Base-by-base conservation (phyloP, 257 asterid genomes). In the Salvia rosmarinus region DNA sequence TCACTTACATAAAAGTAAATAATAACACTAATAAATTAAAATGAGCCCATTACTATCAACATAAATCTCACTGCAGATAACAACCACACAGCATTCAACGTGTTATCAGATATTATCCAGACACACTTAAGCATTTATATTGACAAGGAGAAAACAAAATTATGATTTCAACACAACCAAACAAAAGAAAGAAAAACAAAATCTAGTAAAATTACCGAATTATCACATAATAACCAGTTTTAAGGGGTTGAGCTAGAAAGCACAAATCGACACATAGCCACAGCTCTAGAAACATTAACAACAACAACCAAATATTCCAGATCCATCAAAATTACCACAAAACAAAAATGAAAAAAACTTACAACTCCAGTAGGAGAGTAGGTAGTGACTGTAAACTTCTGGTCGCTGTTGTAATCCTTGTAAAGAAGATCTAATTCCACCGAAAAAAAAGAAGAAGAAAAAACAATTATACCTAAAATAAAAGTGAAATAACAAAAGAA, bases 341-440 rank as follows among this genome's bases (percentile, higher is more conserved):
- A 16, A 61, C 17, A 43, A 28, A 37, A 25, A 37, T 2, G 37
- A 63, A 43, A 71, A n/a, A 32, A 72, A 76, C 95, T 87, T 77
- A 90, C 96, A 70, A 90, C 93, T 81, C 96, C 96, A 60, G 95
- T 87, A 11, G 62, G 62, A 25, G 62, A 55, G 17, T 55, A 55
- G 62, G 62, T 55, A 13, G 62, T 55, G 39, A 55, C 12, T 5
- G 62, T 55, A 55, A 55, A 55, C 62, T 55, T 55, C n/a, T 55
- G 62, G 62, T 55, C 62, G 32, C 62, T 55, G 62, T 23, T 55
- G 9, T 55, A 55, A 55, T 55, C 62, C 62, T 25, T 55, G 62
- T 86, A 64, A 61, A 90, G 80, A 70, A 90, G 93, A 83, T 90
- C 96, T 90, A 81, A 59, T 66, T 63, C 75, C 75, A 58, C 35